phyloP scores from a whole-genome alignment of 2,329 filamentous ascomycete genomes.

The Chaetomium olivaceum region DNA sequence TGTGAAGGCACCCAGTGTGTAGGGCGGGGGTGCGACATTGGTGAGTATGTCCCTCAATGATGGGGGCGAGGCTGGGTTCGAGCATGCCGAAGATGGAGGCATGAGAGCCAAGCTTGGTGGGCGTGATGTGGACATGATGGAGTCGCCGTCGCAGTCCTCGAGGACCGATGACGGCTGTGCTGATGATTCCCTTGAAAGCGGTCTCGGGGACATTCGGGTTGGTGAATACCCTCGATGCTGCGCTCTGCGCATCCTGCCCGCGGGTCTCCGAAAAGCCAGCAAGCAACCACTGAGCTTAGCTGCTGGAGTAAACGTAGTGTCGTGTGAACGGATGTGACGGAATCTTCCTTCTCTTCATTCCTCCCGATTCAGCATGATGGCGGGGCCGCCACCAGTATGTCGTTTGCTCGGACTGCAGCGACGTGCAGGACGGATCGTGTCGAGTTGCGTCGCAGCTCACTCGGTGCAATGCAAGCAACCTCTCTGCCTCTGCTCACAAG shows the following conservation, averaged over 20 bases:
- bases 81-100: slow-evolving; percentile 26
- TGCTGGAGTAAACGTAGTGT: slow-evolving; percentile 6
- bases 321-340: slow-evolving; percentile 20
- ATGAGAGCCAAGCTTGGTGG: slow-evolving; percentile 51
- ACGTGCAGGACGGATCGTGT: slow-evolving; percentile 28
- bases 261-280: slow-evolving; percentile 28
- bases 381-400: slow-evolving; percentile 20
- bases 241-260: slow-evolving; percentile 48
- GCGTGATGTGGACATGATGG: slow-evolving; percentile 51
- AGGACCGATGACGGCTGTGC: slow-evolving; percentile 44
- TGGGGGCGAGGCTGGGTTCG: slow-evolving; percentile 53
- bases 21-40: slow-evolving; percentile 82
- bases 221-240: slow-evolving; percentile 49
- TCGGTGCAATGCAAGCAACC: slow-evolving; percentile 28
- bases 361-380: slow-evolving; percentile 23
- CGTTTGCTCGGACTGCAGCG: slow-evolving; percentile 28
- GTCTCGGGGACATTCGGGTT: slow-evolving; percentile 45
- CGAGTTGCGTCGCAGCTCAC: slow-evolving; percentile 26
- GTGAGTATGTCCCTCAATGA: slow-evolving; percentile 81
- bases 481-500: slow-evolving; percentile 21
- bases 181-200: slow-evolving; percentile 46
- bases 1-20: slow-evolving; percentile 91
- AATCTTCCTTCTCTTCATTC: slow-evolving; percentile 29
- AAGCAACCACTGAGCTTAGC: slow-evolving; percentile 17
- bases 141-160: slow-evolving; percentile 47